Evolutionary conservation across 495 filamentous ascomycete species (phyloP).

Genomic region (Cetradonia linearis): DNA sequence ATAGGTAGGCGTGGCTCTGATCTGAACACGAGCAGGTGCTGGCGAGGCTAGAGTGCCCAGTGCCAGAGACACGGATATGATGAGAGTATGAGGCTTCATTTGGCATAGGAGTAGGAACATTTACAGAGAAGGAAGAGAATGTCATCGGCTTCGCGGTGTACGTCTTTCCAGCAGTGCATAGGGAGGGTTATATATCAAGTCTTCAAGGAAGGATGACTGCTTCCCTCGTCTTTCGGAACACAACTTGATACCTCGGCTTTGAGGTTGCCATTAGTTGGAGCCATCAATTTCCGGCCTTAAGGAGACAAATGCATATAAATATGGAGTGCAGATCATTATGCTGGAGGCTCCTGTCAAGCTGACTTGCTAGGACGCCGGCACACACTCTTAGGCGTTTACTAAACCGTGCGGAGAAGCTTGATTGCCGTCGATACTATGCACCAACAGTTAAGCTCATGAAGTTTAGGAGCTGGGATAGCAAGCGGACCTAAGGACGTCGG

Average conservation of each 20-base stretch:
- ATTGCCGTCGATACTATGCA: background rate
- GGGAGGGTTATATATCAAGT: background rate
- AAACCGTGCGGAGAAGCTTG: conserved; percentile 2
- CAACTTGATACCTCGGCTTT: background rate
- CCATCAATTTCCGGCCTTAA: background rate
- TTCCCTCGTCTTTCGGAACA: background rate
- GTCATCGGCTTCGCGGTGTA: background rate
- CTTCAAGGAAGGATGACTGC: background rate
- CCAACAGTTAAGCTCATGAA: no score
- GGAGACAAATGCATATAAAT: background rate
- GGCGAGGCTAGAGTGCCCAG: conserved; percentile 7
- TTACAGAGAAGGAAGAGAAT: background rate
- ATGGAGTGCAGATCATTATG: background rate
- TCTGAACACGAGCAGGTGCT: conserved; percentile 7
- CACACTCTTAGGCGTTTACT: no score
- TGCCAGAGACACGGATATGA: background rate
- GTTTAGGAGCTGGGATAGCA: background rate
- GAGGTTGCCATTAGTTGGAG: background rate
- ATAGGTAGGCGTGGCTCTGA: conserved; percentile 1
- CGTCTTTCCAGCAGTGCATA: background rate
- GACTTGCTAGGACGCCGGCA: background rate
- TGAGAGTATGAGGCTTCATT: conserved; percentile 3
- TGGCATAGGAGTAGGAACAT: background rate
- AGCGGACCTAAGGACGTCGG: background rate
- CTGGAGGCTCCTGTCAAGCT: background rate